Conservation (phyloP, 2,329 filamentous ascomycete genomes). For the Claviceps maximensis region DNA sequence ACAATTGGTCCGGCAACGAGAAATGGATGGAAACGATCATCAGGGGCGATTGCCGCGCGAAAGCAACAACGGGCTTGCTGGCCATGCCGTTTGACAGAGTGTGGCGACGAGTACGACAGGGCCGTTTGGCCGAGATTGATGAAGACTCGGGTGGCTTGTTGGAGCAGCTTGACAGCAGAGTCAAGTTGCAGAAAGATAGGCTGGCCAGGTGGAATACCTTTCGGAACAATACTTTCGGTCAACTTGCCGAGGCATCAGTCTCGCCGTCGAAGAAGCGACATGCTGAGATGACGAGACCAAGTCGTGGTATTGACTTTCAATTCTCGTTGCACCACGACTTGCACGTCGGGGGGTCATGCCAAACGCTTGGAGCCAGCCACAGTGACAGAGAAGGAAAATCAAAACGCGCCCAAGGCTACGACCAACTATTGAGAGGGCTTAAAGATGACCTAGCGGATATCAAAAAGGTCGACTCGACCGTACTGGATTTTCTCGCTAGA, state of each 20-base stretch:
- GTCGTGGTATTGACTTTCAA: slow-evolving; percentile 37
- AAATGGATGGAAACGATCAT: slow-evolving; percentile 61
- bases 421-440: slow-evolving; percentile 28
- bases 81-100: slow-evolving; percentile 54
- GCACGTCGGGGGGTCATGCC: slow-evolving; percentile 23
- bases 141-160: slow-evolving; percentile 41
- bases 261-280: slow-evolving; percentile 13
- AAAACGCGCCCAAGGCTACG: slow-evolving; percentile 28
- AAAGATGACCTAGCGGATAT: slow-evolving; percentile 25
- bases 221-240: slow-evolving; percentile 32
- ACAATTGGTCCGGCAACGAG: slow-evolving; percentile 68
- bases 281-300: slow-evolving; percentile 8
- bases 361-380: slow-evolving; percentile 14
- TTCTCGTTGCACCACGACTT: slow-evolving; percentile 40
- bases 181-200: slow-evolving; percentile 52
- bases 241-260: slow-evolving; percentile 10
- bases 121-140: slow-evolving; percentile 43
- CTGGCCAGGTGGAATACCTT: slow-evolving; percentile 65
- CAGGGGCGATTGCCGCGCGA: slow-evolving; percentile 45
- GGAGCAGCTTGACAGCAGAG: slow-evolving; percentile 56
- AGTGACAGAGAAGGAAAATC: slow-evolving; percentile 8
- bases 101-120: slow-evolving; percentile 54
- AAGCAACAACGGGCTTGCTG: slow-evolving; percentile 49
- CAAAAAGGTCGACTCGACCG: slow-evolving; percentile 8
- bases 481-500: slow-evolving; percentile 8